These are phyloP conservation scores for Opeltia flavorubescens DNA, from an alignment of 495 filamentous ascomycete genomes.

Conservation along the genomic window DNA sequence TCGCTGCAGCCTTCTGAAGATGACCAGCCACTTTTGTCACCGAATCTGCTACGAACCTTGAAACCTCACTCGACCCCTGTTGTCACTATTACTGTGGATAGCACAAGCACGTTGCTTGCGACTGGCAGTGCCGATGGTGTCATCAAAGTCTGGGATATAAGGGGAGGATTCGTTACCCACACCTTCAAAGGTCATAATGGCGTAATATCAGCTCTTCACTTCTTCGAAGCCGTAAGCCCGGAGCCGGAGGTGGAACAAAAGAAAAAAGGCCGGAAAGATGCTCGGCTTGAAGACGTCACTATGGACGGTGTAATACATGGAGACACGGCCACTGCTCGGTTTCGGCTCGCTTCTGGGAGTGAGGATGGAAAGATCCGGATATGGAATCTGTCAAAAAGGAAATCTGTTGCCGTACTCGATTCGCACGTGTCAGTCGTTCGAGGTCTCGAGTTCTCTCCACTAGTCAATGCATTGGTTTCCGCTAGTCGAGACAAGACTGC, in stretches of 20 bases:
- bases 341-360: slow-evolving; percentile 75
- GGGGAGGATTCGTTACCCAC: slow-evolving; percentile 81
- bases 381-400: slow-evolving; percentile 80
- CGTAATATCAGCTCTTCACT: slow-evolving; percentile 76
- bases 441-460: slow-evolving; percentile 60
- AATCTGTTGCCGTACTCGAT: slow-evolving; percentile 62
- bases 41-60: slow-evolving; percentile 58
- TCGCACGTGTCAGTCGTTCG: slow-evolving; percentile 89
- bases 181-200: slow-evolving; percentile 87
- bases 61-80: slow-evolving; percentile 89
- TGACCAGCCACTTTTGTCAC: slow-evolving; percentile 36
- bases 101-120: slow-evolving; percentile 76
- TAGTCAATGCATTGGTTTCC: slow-evolving; percentile 65
- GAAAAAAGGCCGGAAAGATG: slow-evolving; percentile 28
- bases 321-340: slow-evolving; percentile 34
- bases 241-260: slow-evolving; percentile 27
- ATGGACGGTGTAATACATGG: slow-evolving; percentile 25
- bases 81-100: slow-evolving; percentile 67
- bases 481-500: slow-evolving; percentile 90
- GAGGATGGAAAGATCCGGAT: slow-evolving; percentile 87
- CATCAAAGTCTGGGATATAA: slow-evolving; percentile 94
- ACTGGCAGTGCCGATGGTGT: slow-evolving; percentile 84
- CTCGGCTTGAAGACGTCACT: slow-evolving; percentile 31
- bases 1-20: slow-evolving; percentile 45
- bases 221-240: slow-evolving; percentile 54